Conservation (phyloP, 192 early-diverging fungal species). For the Coemansia sp. region DNA sequence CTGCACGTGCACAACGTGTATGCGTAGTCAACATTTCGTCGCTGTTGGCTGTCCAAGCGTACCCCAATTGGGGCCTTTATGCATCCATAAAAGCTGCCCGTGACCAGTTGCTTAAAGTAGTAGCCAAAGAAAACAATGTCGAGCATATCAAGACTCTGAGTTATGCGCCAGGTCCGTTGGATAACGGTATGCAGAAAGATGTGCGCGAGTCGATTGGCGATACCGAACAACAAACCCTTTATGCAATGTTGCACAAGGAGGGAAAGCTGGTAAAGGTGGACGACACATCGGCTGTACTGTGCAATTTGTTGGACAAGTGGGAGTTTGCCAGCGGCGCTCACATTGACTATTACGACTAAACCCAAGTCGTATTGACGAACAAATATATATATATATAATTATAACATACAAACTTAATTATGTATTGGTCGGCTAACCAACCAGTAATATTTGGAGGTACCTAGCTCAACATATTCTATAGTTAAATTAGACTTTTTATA, state of each 20-base stretch:
- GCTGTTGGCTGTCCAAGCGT: constrained; percentile 69
- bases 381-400: too few species aligned
- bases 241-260: constrained; percentile 63
- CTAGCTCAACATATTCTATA: too few species aligned
- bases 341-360: constrained; percentile 66
- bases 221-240: constrained; percentile 61
- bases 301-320: constrained; percentile 60
- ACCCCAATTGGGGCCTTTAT: constrained; percentile 80
- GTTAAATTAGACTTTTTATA: background rate
- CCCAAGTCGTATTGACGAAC: too few species aligned
- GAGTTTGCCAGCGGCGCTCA: constrained; percentile 64
- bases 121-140: constrained; percentile 66
- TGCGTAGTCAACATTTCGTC: constrained; percentile 79
- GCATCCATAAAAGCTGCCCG: constrained; percentile 79
- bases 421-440: background rate
- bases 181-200: constrained; percentile 76
- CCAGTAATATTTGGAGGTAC: too few species aligned
- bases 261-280: constrained; percentile 67
- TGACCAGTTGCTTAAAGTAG: constrained; percentile 67
- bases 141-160: constrained; percentile 63
- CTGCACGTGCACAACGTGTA: constrained; percentile 12
- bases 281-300: constrained; percentile 62
- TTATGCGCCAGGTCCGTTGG: constrained; percentile 88
- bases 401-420: too few species aligned
- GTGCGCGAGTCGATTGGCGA: constrained; percentile 72